Evolutionary conservation across 169 alveolate genomes (phyloP).

Genomic region (Plasmodium vivax): DNA sequence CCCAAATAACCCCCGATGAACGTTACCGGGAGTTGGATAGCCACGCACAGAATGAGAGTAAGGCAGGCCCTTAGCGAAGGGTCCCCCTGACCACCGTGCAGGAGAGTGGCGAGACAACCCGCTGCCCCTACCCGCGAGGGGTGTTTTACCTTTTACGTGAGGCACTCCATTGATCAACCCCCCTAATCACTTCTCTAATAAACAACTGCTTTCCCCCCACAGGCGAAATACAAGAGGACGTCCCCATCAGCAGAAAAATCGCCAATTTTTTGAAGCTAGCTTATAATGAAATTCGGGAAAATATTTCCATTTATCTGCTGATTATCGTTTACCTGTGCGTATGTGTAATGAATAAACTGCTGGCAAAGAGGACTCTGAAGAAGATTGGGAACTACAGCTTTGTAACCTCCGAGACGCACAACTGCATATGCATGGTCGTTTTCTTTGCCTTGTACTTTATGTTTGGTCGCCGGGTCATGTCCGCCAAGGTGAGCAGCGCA

Average conservation of each 20-base stretch:
- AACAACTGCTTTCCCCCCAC: neutral
- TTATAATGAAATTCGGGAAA: neutral
- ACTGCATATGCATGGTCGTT: slow-evolving; percentile 15
- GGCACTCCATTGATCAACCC: neutral
- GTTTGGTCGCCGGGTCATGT: neutral
- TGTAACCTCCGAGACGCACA: slow-evolving; percentile 50
- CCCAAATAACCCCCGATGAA: neutral
- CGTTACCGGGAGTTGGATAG: neutral
- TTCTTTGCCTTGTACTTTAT: slow-evolving; percentile 7
- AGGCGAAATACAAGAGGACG: slow-evolving; percentile 4
- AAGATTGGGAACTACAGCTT: slow-evolving; percentile 56
- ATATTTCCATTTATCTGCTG: neutral
- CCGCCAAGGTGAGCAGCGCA: neutral
- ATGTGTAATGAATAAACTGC: slow-evolving; percentile 56
- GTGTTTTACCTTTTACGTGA: neutral
- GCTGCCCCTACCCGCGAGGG: neutral
- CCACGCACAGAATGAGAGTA: neutral
- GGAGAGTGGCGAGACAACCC: neutral
- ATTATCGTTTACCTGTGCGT: slow-evolving; percentile 20
- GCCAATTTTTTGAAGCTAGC: neutral
- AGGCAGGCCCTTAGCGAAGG: neutral
- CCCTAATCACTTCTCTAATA: neutral
- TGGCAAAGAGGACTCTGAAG: slow-evolving; percentile 55
- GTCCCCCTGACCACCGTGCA: neutral
- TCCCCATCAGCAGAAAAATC: neutral